Evolutionary conservation across 768 basidiomycete species (phyloP), one percentile per base, ranked within the genome.

Genomic region (Tylopilus cervinicoccineus): DNA sequence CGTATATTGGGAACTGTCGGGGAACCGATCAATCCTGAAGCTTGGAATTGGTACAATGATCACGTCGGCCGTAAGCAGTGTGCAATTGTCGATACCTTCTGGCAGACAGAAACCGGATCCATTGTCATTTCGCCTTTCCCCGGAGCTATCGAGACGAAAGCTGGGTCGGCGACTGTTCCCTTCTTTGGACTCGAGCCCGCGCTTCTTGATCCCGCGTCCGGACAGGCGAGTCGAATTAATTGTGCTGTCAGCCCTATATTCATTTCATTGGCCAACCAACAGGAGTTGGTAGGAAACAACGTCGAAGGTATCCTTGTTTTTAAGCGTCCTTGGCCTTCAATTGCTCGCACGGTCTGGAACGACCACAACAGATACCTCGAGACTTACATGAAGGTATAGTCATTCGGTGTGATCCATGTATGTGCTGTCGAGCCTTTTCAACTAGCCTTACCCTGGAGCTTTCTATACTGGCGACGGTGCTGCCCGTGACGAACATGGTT

Each of bases 391-490:
- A 78, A 73, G 68, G 74, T 74, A 43, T 38, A 56, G 11, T 4
- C 4, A 14, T 33, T 28, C 12, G 24, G 17, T 9, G n/a, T n/a
- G n/a, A 28, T 52, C 56, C 69, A n/a, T 75, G 74, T n/a, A 4
- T 75, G 73, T 61, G 73, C 77, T 76, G 63, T 54, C 6, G 17
- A 41, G 13, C 22, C 2, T 19, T 33, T 24, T 38, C 32, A 22
- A 39, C 14, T 4, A 78, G 73, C 88, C 88, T 22, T 94, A 94
- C 72, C 88, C 90, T 6, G 94, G 94, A 7, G 73, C 77, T 65
- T 98, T 91, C 78, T 96, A 88, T 71, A 98, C 95, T n/a, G 96
- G 96, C 20, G 95, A 99, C 60, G 96, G 95, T 37, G 95, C 94
- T 24, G 86, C 87, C 13, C 81, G 95, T 19, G 96, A 98, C 63